Base-by-base conservation (phyloP, 176 grass and related monocot species). In the Musa troglodytarum region DNA sequence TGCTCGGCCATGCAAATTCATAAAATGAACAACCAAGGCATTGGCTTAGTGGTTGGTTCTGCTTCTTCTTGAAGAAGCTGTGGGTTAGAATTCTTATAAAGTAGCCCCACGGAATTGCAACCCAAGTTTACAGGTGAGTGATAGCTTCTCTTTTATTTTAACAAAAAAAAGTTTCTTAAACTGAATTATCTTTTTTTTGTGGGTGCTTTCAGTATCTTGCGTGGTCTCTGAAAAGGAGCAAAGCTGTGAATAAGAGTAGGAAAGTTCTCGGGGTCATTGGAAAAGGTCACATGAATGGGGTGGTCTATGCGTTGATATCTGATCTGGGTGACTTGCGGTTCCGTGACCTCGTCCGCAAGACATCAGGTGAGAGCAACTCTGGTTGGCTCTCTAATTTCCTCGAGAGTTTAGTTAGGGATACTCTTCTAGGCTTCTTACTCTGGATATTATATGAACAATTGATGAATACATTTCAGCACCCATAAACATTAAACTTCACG, bases 171-270 rank as follows among this genome's bases (percentile, higher is more conserved):
- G 8, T 49, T 19, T 62, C 68, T 26, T 25, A 29, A 10, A 56
- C 52, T 74, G 72, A 22, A 62, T 52, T 6, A 65, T 75, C 1
- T 10, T 21, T 4, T 56, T 43, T 79, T 84, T 23, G 34, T 6
- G 34, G 34, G 34, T 43, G 34, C 13, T 84, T 81, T 78, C 80
- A 98, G 94, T 93, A 82, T 81, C 80, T 93, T 10, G 88, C 90
- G 21, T 98, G 94, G 94, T 98, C 94, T 12, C 82, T 98, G 63
- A 98, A 98, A 80, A 88, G 94, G 80, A 93, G 94, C 86, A 98
- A 98, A 79, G 94, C 94, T 51, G 94, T 93, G 54, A 93, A 93
- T 61, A 87, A 82, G 74, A 83, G 94, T 81, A 98, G 87, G 74
- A 87, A 75, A 8, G 94, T 93, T 15, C 90, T 98, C 0, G 90